Evolutionary conservation across 2,329 filamentous ascomycete genomes (phyloP), one percentile per base, ranked within the genome.

Genomic region (Ascochyta clinopodiicola): DNA sequence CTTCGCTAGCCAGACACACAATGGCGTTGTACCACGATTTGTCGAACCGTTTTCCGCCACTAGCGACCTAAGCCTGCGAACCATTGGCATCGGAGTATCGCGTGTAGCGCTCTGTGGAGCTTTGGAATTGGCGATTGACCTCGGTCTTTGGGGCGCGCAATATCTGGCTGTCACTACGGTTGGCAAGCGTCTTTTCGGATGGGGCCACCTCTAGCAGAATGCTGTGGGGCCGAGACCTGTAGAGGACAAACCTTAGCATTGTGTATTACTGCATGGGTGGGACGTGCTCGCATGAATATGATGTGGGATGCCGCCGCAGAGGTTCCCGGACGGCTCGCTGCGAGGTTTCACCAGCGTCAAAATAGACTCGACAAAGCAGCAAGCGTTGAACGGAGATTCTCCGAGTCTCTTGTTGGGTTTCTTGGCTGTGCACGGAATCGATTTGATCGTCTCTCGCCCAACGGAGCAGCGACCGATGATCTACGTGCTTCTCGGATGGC

Each of bases 131-230:
- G 60, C 61, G n/a, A 61, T 75, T 34, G 73, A 75, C 42, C 62
- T 76, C 6, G 53, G 58, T 10, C 44, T 76, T 6, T 76, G 73
- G 73, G 65, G 68, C n/a, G 49, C 61, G 40, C 70, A 75, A 43
- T 75, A 71, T 46, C 38, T 65, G n/a, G 61, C 60, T 2, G 64
- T 74, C 6, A 67, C 68, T 2, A 64, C 57, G 21, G 39, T 70
- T 24, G 74, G 74, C 21, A 64, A 68, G 47, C 62, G 43, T 12
- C 42, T 61, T 6, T 75, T 75, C 58, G 62, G 65, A n/a, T 76
- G 74, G 74, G 73, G 73, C 4, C 44, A 48, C n/a, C 61, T 74
- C 6, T 74, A 47, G 43, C 15, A 37, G 25, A 37, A 15, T 32
- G 25, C 10, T 6, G 10, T 36, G 3, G 15, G 17, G 32, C 24